Evolutionary conservation across 768 basidiomycete genomes (phyloP), one percentile per base, ranked within the genome.

Genomic region (Pisolithus orientalis): DNA sequence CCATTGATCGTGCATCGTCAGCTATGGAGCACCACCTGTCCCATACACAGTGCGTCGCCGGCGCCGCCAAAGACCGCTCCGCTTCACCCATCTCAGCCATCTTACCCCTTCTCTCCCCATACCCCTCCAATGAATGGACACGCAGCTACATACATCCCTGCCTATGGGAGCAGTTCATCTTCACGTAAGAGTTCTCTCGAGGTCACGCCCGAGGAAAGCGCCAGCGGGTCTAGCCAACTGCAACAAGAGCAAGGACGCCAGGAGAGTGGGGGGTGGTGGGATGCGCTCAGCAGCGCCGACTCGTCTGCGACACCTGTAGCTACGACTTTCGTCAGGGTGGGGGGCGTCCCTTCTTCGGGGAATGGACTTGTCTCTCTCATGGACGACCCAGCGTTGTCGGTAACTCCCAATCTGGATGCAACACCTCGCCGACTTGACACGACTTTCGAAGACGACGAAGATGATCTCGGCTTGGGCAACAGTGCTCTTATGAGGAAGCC

Each of bases 391-490:
- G 64, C 76, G 9, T 75, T 79, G 32, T 69, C 77, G 4, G 65
- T 75, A 39, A 64, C 69, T 16, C 68, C 60, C 14, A 66, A 46
- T 10, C 60, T 60, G 32, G 51, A 45, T 24, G 34, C 57, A 27
- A 38, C 59, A 34, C 39, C 59, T 17, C 50, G 4, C 38, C 60
- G 51, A 28, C 51, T 48, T 34, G 60, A 39, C 29, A 34, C 56
- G 43, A 44, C 50, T 51, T 16, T 53, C 48, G 66, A 74, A 7
- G 82, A 82, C 7, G 87, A 87, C 1, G 86, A 84, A 0, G 93
- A 95, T 42, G 93, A 96, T 62, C 78, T 99, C 47, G 96, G 96
- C 1, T 77, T 98, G 55, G 92, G 94, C 2, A 99, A 98, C 62
- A 74, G 70, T 13, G 76, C 77, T 44, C 65, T 57, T 17, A 78